A percentile compares a stretch with the other conserved stretches of the same genome.
These are phyloP conservation scores for Leavenworthia alabamica DNA, from an alignment of 345 rosid species.

Conservation along the genomic window DNA sequence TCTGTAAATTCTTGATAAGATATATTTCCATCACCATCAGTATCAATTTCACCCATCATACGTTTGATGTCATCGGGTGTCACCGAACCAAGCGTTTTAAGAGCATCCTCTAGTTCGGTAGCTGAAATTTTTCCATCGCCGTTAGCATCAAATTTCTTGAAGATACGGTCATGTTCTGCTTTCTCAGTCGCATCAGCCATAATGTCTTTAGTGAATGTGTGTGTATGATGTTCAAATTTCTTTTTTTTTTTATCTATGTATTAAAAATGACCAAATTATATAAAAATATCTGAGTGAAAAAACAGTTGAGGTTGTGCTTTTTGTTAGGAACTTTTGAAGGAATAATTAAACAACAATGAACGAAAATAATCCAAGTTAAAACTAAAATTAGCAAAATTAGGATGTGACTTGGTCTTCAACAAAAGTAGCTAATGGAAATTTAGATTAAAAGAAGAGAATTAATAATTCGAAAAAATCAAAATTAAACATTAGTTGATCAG, in stretches of 20 bases:
- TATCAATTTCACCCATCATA: constrained; percentile 89
- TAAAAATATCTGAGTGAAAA: constrained; percentile 8
- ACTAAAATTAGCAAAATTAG: constrained; percentile 13
- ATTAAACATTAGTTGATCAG: not conserved
- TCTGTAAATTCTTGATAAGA: constrained; percentile 57
- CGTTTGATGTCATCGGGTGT: constrained; percentile 46
- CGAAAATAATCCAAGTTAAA: not conserved
- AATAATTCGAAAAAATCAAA: too few relatives aligned
- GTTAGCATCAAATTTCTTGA: constrained; percentile 63
- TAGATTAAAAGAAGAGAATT: too few relatives aligned
- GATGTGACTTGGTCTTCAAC: constrained; percentile 13
- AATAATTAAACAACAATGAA: constrained; percentile 6
- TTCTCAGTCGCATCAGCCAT: constrained; percentile 58
- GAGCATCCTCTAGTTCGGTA: constrained; percentile 58
- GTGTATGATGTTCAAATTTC: not conserved
- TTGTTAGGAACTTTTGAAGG: constrained; percentile 27
- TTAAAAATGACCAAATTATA: not conserved
- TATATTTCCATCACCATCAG: constrained; percentile 72
- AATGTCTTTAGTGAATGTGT: not conserved
- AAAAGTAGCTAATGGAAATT: not conserved
- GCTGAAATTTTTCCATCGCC: constrained; percentile 74
- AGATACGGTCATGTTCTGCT: constrained; percentile 53
- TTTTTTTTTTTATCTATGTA: not conserved
- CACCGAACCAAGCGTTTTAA: constrained; percentile 58
- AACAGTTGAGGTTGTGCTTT: constrained; percentile 17